Evolutionary conservation across 176 grass and related monocot species (phyloP), one percentile per base, ranked within the genome.

Genomic region (Avena insularis): DNA sequence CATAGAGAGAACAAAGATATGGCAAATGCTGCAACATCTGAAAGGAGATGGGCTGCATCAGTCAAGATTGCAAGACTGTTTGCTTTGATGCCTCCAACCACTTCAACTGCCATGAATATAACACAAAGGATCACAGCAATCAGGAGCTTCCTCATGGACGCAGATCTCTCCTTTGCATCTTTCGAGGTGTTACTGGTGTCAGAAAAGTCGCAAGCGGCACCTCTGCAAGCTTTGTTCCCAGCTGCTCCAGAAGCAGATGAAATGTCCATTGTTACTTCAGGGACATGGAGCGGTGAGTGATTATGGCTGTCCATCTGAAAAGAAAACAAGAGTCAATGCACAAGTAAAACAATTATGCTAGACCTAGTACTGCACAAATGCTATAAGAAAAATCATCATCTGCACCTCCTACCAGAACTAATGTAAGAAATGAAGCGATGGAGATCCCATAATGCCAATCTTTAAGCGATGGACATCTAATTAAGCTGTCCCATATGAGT

Each of bases 31-130:
- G 46, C 46, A 48, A 48, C 46, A 48, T 48, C 46, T 9, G 46
- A 48, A 10, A 48, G 46, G 46, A 48, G 46, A 48, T 48, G 46
- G 45, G 46, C 46, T 48, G 46, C 46, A 48, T 48, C 46, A 7
- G 97, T 99, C 57, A 99, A 78, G 48, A 99, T 99, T 54, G 97
- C 97, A 77, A 99, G 90, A 82, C 97, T 99, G 83, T 99, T 99
- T 71, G 97, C 94, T 94, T 92, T 92, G 72, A 99, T 94, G 33
- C 97, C 97, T 80, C 97, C 97, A 78, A 92, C 86, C 61, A 99
- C 94, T 92, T 99, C 97, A 1, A 99, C 94, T 2, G 89, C 56
- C 94, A 99, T 99, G 80, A 99, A 99, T 86, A 99, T 74, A 53
- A 96, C 16, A 17, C 97, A 99, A 58, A 99, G 97, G 55, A 91